phyloP scores from a whole-genome alignment of 2,329 filamentous ascomycete genomes.

The Trichoderma gracile region DNA sequence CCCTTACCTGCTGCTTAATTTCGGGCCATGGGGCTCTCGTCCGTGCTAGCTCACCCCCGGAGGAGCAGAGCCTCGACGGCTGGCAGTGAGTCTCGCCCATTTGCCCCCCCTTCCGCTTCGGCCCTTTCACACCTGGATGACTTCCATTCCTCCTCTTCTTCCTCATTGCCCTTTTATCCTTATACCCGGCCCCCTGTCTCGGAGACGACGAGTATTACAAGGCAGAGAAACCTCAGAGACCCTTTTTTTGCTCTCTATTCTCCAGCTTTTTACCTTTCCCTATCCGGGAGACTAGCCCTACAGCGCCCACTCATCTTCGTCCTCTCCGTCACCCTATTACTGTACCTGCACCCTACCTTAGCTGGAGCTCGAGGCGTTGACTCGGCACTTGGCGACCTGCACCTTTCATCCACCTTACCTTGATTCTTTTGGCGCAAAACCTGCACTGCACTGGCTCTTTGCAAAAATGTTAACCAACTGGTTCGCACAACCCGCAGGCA shows the following conservation, averaged over 20 bases:
- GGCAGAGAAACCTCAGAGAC: neutral
- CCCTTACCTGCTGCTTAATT: neutral
- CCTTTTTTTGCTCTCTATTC: neutral
- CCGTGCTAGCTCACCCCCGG: slow-evolving; percentile 23
- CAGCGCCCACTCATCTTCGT: slow-evolving; percentile 6
- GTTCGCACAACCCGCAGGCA: slow-evolving; percentile 46
- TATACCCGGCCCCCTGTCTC: neutral
- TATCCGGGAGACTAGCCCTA: slow-evolving; percentile 11
- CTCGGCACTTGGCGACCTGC: neutral
- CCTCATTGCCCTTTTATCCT: neutral
- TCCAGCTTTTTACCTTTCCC: neutral
- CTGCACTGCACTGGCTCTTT: neutral
- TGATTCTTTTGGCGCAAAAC: slow-evolving; percentile 24
- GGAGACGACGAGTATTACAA: slow-evolving; percentile 1
- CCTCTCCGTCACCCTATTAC: neutral
- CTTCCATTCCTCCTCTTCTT: neutral
- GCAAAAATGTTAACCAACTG: slow-evolving; percentile 48
- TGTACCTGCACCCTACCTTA: neutral
- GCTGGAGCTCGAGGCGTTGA: neutral
- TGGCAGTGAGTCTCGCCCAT: slow-evolving; percentile 17
- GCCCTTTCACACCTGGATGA: slow-evolving; percentile 15
- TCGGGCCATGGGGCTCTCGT: slow-evolving; percentile 24
- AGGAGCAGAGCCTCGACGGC: slow-evolving; percentile 25
- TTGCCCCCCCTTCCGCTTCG: slow-evolving; percentile 13
- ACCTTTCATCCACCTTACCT: slow-evolving; percentile 22